phyloP scores from a whole-genome alignment of 1,139 yeast genomes.

The Hyphopichia buzzinii region DNA sequence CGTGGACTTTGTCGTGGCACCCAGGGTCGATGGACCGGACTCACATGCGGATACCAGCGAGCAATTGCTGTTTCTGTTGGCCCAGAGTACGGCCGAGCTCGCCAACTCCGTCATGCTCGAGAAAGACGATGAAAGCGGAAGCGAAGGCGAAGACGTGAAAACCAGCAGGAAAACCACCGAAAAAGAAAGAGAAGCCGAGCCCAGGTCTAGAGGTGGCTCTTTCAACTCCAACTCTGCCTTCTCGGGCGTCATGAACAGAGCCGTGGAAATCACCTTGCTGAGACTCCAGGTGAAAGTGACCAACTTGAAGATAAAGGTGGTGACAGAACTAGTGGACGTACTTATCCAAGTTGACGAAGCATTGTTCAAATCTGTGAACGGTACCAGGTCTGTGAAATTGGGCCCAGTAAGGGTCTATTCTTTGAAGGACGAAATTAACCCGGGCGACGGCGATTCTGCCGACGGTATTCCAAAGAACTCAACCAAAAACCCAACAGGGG shows the following conservation, averaged over 20 bases:
- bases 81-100: conserved; percentile 64
- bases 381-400: conserved; percentile 41
- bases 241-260: conserved; percentile 57
- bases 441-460: conserved; percentile 22
- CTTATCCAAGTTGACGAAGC: conserved; percentile 42
- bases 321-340: conserved; percentile 50
- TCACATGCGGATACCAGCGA: conserved; percentile 26
- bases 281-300: conserved; percentile 51
- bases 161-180: not conserved
- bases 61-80: conserved; percentile 44
- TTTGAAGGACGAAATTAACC: conserved; percentile 36
- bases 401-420: conserved; percentile 37
- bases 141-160: conserved; percentile 13
- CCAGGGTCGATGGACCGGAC: conserved; percentile 26
- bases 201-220: conserved; percentile 8
- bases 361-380: conserved; percentile 43
- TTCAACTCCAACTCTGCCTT: conserved; percentile 28
- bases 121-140: conserved; percentile 15
- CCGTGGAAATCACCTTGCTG: conserved; percentile 70
- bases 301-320: conserved; percentile 45
- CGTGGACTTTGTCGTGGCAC: conserved; percentile 56
- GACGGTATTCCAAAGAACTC: conserved; percentile 7
- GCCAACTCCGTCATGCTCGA: conserved; percentile 57
- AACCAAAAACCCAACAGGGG: conserved; percentile 8
- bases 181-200: not conserved